These are phyloP conservation scores for Solanum chiquidenum DNA, from an alignment of 257 asterid species.

Conservation along the genomic window DNA sequence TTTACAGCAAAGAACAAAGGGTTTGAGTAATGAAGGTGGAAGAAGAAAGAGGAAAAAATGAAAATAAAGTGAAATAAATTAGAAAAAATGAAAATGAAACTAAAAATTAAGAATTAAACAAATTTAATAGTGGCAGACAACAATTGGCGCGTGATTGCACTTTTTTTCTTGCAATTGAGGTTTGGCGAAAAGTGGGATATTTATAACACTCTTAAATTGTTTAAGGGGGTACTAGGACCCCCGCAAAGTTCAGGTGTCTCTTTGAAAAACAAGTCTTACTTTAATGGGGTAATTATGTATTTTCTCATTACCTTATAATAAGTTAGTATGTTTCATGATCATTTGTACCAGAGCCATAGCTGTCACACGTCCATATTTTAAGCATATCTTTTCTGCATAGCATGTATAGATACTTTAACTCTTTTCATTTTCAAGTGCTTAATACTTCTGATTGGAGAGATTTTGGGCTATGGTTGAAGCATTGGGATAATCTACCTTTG, in stretches of 20 bases:
- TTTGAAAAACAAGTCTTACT: neutral
- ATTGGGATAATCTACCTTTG: neutral
- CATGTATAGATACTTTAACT: neutral
- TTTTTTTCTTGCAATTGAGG: neutral
- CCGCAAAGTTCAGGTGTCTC: neutral
- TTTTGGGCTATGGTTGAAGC: neutral
- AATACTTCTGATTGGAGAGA: neutral
- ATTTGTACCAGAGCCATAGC: neutral
- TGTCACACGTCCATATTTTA: neutral
- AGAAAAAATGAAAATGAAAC: neutral
- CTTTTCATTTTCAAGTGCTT: neutral
- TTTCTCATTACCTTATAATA: neutral
- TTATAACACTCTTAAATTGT: too few species aligned
- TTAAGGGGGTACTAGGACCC: neutral
- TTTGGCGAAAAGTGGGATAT: neutral
- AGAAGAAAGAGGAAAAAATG: neutral
- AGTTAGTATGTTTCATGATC: neutral
- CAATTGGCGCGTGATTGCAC: neutral
- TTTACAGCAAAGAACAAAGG: neutral
- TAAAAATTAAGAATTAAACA: too few species aligned
- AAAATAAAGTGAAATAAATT: neutral
- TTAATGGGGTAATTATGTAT: neutral
- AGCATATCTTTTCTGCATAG: neutral
- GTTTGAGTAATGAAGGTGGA: neutral
- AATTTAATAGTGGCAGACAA: neutral